Percentiles rank a stretch among this genome's conserved stretches.
Evolutionary conservation across 192 early-diverging fungal genomes (phyloP).

Genomic region (Coemansia sp.): DNA sequence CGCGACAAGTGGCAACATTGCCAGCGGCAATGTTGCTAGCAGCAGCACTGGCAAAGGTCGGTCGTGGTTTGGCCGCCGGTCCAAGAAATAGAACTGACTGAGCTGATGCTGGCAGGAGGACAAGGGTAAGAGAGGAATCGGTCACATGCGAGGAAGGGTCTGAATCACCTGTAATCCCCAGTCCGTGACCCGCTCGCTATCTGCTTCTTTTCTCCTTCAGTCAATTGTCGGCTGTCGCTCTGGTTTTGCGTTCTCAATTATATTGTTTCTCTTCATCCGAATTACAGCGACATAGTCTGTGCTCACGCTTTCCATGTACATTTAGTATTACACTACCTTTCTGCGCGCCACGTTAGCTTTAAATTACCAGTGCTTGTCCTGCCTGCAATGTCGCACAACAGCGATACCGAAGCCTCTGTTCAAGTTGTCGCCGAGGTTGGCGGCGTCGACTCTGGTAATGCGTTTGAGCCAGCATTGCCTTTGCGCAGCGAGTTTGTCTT

Average conservation of each 20-base stretch:
- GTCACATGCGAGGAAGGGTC: no score
- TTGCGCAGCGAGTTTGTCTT: constrained; percentile 40
- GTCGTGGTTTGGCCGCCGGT: constrained; percentile 45
- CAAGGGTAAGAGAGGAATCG: no score
- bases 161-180: no score
- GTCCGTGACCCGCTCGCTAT: neutral
- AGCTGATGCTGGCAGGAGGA: neutral
- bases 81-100: constrained; percentile 10
- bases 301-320: no score
- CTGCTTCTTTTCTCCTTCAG: neutral
- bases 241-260: no score
- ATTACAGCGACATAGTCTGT: neutral
- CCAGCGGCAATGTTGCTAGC: neutral
- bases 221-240: no score
- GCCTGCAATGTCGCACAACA: neutral
- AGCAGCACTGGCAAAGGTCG: constrained; percentile 15
- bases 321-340: no score
- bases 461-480: neutral
- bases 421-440: constrained; percentile 11
- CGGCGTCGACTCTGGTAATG: neutral
- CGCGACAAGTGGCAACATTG: neutral
- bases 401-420: neutral
- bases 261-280: neutral
- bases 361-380: no score
- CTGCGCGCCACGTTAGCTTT: no score